phyloP scores from a whole-genome alignment of 352 stramenopile genomes.

The Blastocystis sp. region DNA sequence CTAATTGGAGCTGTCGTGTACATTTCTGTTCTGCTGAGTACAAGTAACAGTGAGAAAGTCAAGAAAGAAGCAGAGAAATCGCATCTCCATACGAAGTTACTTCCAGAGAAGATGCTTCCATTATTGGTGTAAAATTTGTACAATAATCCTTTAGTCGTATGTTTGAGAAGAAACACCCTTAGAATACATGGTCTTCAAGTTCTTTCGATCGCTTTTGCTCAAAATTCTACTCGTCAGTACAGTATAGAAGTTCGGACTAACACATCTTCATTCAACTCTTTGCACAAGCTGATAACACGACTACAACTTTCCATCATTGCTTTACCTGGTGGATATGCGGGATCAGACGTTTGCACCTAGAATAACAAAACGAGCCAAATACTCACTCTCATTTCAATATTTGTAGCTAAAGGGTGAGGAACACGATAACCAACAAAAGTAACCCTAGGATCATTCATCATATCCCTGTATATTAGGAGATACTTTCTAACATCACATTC shows the following conservation, averaged over 20 bases:
- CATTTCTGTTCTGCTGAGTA: not conserved
- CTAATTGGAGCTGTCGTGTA: constrained; percentile 5
- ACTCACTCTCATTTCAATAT: constrained; percentile 47
- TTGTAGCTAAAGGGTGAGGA: constrained; percentile 39
- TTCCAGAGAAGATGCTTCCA: constrained; percentile 34
- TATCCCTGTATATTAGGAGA: constrained; percentile 29
- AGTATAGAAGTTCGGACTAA: not conserved
- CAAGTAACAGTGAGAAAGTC: not conserved
- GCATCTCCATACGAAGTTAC: constrained; percentile 16
- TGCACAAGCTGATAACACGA: constrained; percentile 35
- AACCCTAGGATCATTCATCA: constrained; percentile 33
- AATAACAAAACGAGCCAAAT: not conserved
- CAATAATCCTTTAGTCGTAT: not conserved
- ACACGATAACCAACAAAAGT: constrained; percentile 44
- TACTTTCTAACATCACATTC: not conserved
- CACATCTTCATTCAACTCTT: constrained; percentile 34
- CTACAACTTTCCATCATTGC: constrained; percentile 42
- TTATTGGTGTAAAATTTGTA: constrained; percentile 33
- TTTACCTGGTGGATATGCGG: constrained; percentile 8
- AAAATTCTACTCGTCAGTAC: not conserved
- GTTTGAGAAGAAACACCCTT: constrained; percentile 10
- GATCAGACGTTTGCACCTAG: constrained; percentile 18
- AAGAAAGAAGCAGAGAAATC: constrained; percentile 35
- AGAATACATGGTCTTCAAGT: constrained; percentile 61
- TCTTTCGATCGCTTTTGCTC: constrained; percentile 39